A percentile compares a stretch with the other conserved stretches of the same genome.
Conservation (phyloP, 2,329 filamentous ascomycete genomes). For the Xylaria hypoxylon region DNA sequence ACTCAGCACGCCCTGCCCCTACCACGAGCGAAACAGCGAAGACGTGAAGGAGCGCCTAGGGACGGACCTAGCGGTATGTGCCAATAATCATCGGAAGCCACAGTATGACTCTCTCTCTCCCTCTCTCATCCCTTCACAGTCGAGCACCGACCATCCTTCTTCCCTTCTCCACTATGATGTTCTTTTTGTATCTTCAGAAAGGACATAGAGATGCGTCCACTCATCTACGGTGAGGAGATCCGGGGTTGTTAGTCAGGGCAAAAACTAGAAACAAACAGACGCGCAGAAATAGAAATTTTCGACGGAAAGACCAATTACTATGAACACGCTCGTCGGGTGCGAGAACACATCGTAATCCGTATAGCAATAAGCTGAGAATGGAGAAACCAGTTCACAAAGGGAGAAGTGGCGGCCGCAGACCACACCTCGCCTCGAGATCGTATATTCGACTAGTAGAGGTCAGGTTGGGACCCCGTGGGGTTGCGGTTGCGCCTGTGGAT, state of each 20-base stretch:
- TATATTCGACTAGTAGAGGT: conserved; percentile 26
- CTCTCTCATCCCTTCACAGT: conserved; percentile 38
- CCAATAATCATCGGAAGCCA: conserved; percentile 41
- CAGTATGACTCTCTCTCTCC: conserved; percentile 22
- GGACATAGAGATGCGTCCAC: conserved; percentile 45
- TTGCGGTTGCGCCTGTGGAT: conserved; percentile 17
- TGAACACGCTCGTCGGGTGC: conserved; percentile 47
- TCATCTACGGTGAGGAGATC: conserved; percentile 53
- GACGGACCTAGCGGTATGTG: conserved; percentile 38
- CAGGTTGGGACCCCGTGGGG: not conserved
- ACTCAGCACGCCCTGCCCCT: conserved; percentile 39
- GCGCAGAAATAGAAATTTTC: conserved; percentile 44
- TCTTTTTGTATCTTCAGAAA: conserved; percentile 47
- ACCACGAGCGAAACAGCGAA: conserved; percentile 33
- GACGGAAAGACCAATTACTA: conserved; percentile 46
- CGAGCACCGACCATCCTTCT: conserved; percentile 23
- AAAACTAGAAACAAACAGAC: conserved; percentile 47
- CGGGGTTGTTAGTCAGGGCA: conserved; percentile 47
- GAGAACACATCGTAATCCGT: conserved; percentile 42
- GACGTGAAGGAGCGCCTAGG: conserved; percentile 36
- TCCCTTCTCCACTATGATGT: conserved; percentile 38
- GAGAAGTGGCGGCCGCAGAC: conserved; percentile 29
- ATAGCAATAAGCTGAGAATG: conserved; percentile 36
- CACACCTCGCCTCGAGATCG: conserved; percentile 23
- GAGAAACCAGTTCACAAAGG: conserved; percentile 43